Evolutionary conservation across 441 rosid species (phyloP).

Genomic region (Flueggea neowawraea): DNA sequence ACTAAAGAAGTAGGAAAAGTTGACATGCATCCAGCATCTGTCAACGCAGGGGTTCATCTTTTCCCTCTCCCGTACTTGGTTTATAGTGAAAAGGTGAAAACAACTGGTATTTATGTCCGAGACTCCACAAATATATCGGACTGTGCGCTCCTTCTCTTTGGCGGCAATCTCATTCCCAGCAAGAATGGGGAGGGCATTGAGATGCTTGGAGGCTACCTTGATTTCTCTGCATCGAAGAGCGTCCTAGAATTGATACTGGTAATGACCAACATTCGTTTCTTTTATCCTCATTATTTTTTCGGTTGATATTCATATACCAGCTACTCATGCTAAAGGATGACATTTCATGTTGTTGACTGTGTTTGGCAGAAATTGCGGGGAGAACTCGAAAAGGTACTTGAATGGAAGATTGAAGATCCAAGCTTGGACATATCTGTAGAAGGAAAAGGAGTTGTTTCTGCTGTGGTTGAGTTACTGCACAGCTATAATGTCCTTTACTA

Average conservation of each 20-base stretch:
- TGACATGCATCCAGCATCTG: conserved; percentile 92
- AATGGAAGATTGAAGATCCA: conserved; percentile 87
- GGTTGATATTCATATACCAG: not conserved
- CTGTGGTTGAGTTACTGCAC: conserved; percentile 79
- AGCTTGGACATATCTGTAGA: conserved; percentile 68
- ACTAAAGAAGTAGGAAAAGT: conserved; percentile 97
- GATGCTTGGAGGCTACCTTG: conserved; percentile 96
- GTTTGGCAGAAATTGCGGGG: conserved; percentile 65
- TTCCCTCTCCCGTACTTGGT: conserved; percentile 87
- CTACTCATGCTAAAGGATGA: not conserved
- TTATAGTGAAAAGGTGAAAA: conserved; percentile 89
- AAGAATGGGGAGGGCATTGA: conserved; percentile 82
- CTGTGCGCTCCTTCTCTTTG: conserved; percentile 87
- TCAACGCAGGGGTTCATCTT: conserved; percentile 68
- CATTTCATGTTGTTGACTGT: conserved; percentile 6
- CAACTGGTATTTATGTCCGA: conserved; percentile 64
- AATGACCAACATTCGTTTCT: conserved; percentile 1
- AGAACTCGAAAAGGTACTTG: conserved; percentile 79
- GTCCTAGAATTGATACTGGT: conserved; percentile 79
- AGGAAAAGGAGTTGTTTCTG: conserved; percentile 88
- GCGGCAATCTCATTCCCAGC: conserved; percentile 76
- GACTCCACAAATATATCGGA: conserved; percentile 96
- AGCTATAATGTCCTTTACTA: conserved; percentile 40
- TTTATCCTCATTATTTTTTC: not conserved
- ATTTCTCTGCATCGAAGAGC: conserved; percentile 85